Evolutionary conservation across 2,329 filamentous ascomycete genomes (phyloP).

Genomic region (Metarhizium rileyi): DNA sequence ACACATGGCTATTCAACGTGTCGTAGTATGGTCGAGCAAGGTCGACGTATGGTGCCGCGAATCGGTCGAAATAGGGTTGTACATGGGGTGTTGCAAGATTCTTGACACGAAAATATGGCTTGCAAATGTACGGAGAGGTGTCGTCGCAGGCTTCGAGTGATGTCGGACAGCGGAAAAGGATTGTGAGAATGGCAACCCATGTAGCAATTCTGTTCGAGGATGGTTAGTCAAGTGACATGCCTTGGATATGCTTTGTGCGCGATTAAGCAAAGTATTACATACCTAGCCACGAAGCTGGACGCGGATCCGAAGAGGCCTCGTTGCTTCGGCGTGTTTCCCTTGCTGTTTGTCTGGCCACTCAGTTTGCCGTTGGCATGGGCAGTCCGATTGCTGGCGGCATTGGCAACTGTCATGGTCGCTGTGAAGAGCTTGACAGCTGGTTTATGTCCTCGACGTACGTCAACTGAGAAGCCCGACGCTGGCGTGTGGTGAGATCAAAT

Average conservation of each 20-base stretch:
- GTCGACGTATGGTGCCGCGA: conserved; percentile 76
- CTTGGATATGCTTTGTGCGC: too few relatives aligned
- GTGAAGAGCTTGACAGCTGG: not conserved
- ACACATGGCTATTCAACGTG: conserved; percentile 49
- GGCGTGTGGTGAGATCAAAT: too few relatives aligned
- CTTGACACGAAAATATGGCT: conserved; percentile 65
- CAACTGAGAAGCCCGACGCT: not conserved
- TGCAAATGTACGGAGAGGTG: conserved; percentile 68
- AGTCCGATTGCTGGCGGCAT: conserved; percentile 30
- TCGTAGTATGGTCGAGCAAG: conserved; percentile 67
- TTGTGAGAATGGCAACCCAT: conserved; percentile 77
- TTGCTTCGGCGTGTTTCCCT: conserved; percentile 14
- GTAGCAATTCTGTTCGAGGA: conserved; percentile 56
- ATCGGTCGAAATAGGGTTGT: conserved; percentile 75
- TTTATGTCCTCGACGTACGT: not conserved
- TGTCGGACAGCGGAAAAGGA: conserved; percentile 74
- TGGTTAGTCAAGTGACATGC: too few relatives aligned
- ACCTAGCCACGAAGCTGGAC: conserved; percentile 47
- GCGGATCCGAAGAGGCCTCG: conserved; percentile 25
- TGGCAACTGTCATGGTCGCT: conserved; percentile 24
- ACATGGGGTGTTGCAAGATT: conserved; percentile 60
- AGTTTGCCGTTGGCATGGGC: conserved; percentile 24
- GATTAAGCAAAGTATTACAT: too few relatives aligned
- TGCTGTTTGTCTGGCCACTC: conserved; percentile 18
- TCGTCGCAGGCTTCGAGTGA: conserved; percentile 57